A percentile compares a stretch with the other conserved stretches of the same genome.
These are phyloP conservation scores for Pseudogymnoascus sp. DNA, from an alignment of 2,329 filamentous ascomycete genomes.

Conservation along the genomic window DNA sequence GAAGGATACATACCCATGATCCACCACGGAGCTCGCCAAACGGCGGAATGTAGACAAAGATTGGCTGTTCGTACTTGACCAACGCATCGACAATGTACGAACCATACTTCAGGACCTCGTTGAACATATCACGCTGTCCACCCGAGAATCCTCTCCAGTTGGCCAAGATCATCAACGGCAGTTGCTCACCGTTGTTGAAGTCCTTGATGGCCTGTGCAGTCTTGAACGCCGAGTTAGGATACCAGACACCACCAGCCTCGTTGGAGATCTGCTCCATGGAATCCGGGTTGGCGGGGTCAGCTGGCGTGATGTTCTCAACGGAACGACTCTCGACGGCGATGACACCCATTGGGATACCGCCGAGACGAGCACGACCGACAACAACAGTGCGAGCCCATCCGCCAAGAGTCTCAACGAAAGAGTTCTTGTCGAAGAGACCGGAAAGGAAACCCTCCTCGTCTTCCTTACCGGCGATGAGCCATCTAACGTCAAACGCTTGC, in stretches of 20 bases:
- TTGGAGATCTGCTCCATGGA: conserved; percentile 92
- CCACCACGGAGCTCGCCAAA: conserved; percentile 95
- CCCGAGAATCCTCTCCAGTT: conserved; percentile 99
- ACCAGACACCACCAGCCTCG: conserved; percentile 98
- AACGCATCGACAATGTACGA: conserved; percentile 98
- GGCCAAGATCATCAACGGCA: conserved; percentile 96
- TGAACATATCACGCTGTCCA: conserved; percentile 99
- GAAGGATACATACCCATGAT: conserved; percentile 62
- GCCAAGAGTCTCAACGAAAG: conserved; percentile 91
- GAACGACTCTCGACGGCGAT: conserved; percentile 94
- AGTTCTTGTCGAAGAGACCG: conserved; percentile 93
- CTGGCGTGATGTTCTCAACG: conserved; percentile 92
- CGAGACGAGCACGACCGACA: conserved; percentile 89
- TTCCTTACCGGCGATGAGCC: conserved; percentile 83
- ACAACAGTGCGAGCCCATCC: conserved; percentile 97
- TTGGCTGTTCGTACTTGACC: conserved; percentile 95
- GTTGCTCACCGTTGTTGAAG: conserved; percentile 98
- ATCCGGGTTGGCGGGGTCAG: conserved; percentile 95
- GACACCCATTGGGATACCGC: conserved; percentile 96
- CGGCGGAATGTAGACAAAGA: conserved; percentile 98
- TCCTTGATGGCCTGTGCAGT: conserved; percentile 97
- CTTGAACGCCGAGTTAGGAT: conserved; percentile 99
- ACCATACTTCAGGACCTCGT: conserved; percentile 98
- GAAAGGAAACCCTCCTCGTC: conserved; percentile 73
- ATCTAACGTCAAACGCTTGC: conserved; percentile 85